Base-by-base conservation (phyloP, 768 basidiomycete species). In the Asterophora parasitica region DNA sequence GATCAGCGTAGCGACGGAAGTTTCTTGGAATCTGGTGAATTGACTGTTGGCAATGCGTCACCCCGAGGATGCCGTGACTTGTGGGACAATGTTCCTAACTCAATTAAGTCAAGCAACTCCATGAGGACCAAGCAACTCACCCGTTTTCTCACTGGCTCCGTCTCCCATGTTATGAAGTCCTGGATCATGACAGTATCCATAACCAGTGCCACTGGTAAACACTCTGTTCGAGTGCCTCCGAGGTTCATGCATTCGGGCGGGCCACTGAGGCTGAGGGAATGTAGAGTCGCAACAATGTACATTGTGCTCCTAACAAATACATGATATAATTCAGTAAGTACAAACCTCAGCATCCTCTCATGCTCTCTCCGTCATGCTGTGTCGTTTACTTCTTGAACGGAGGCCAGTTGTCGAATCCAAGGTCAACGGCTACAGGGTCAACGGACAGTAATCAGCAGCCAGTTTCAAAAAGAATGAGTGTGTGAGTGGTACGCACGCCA, bases 381-480 rank as follows among this genome's bases (percentile, higher is more conserved):
- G 26, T 23, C 49, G 28, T 55, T 41, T 46, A 38, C 27, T 51
- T 51, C 45, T 58, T 55, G 40, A 44, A 50, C 37, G 62, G 59
- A 28, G 68, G 68, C 84, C 83, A 85, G 58, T 85, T 65, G n/a
- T 82, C 82, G 57, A 86, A 85, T 7, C 83, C 83, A 39, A 85
- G 77, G 39, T 83, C 80, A 45, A 85, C 68, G 41, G 79, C 81
- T 82, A 52, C 4, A 34, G 40, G 16, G 17, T 49, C 28, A 53
- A 35, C 23, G 33, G 17, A 2, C 8, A 27, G 16, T 20, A 35
- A n/a, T 36, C 23, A 46, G 13, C 23, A 2, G 19, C 35, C 36
- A n/a, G 5, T 20, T 37, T 39, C 30, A 26, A 46, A 20, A 33
- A 43, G 31, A 46, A 40, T 52, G 44, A 16, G 46, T 42, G 23